Percentiles rank a stretch among this genome's conserved stretches.
Conservation (phyloP, 805 yeast species). For the Henningerozyma blattae region DNA sequence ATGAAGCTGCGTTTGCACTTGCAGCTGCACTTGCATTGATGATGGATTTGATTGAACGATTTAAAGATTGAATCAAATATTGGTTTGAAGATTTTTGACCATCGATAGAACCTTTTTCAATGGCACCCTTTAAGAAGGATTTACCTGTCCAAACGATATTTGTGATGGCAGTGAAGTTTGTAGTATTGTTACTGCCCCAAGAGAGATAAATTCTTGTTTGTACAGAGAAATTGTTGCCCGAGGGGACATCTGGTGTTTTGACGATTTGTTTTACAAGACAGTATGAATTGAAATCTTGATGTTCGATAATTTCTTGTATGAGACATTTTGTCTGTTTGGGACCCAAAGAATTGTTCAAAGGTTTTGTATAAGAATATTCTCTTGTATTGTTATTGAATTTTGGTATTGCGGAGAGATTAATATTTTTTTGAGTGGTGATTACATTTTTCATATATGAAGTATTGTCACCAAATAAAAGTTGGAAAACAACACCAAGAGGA, state of each 20-base stretch:
- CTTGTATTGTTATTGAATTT: conserved; percentile 31
- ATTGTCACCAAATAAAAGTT: conserved; percentile 51
- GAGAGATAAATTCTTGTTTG: conserved; percentile 44
- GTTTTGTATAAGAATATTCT: conserved; percentile 43
- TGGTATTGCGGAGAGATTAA: conserved; percentile 42
- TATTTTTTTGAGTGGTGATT: conserved; percentile 48
- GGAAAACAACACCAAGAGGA: conserved; percentile 54
- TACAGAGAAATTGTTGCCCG: conserved; percentile 57
- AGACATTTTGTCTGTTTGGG: conserved; percentile 61
- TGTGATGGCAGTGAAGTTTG: conserved; percentile 43
- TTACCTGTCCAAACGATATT: conserved; percentile 61
- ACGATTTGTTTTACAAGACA: conserved; percentile 42
- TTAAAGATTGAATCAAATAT: conserved; percentile 32
- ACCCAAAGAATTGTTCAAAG: conserved; percentile 51
- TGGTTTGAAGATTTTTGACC: conserved; percentile 56
- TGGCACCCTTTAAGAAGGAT: conserved; percentile 64
- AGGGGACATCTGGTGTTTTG: conserved; percentile 64
- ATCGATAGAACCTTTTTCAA: conserved; percentile 63
- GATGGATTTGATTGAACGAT: conserved; percentile 14
- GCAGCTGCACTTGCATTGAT: too few species aligned
- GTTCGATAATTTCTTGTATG: conserved; percentile 43
- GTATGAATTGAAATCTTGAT: conserved; percentile 31
- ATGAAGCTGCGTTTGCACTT: too few species aligned
- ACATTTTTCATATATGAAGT: conserved; percentile 35
- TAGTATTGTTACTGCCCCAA: conserved; percentile 51